Percentiles rank a stretch among this genome's conserved stretches.
These are phyloP conservation scores for Bimuria novae-zelandiae DNA, from an alignment of 2,329 filamentous ascomycete species.

Conservation along the genomic window DNA sequence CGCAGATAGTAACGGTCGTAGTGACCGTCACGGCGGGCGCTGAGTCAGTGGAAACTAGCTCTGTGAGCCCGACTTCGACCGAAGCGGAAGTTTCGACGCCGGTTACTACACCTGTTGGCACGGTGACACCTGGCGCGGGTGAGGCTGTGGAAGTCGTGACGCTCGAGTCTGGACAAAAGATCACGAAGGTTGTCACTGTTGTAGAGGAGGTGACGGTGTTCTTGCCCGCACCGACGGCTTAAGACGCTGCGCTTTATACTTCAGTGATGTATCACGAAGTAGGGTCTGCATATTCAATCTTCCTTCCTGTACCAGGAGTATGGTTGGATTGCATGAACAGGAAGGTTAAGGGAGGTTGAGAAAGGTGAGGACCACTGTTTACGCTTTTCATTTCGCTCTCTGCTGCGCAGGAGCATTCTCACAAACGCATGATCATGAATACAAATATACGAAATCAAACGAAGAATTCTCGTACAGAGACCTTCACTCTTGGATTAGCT, in stretches of 20 bases:
- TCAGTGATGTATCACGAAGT: background rate
- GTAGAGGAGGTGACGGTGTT: constrained; percentile 6
- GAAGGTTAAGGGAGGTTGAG: background rate
- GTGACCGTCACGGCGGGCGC: constrained; percentile 7
- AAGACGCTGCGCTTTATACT: background rate
- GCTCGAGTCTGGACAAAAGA: background rate
- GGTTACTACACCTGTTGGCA: background rate
- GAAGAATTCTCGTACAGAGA: too few species aligned
- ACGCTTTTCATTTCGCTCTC: background rate
- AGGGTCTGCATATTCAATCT: background rate
- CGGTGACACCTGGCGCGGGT: constrained; percentile 1
- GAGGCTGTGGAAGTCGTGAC: constrained; percentile 9
- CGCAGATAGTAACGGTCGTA: constrained; percentile 8
- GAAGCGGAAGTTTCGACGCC: background rate
- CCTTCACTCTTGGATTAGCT: too few species aligned
- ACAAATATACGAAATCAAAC: background rate
- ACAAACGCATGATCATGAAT: background rate
- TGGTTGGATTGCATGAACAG: background rate
- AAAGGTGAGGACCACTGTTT: background rate
- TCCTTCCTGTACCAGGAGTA: too few species aligned
- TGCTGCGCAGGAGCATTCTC: background rate
- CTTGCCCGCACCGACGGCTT: constrained; percentile 11
- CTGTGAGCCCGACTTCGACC: constrained; percentile 3
- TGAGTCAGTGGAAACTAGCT: background rate
- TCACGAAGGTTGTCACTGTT: constrained; percentile 9